Base-by-base conservation (phyloP, 352 stramenopile species). In the Plasmopara muralis region DNA sequence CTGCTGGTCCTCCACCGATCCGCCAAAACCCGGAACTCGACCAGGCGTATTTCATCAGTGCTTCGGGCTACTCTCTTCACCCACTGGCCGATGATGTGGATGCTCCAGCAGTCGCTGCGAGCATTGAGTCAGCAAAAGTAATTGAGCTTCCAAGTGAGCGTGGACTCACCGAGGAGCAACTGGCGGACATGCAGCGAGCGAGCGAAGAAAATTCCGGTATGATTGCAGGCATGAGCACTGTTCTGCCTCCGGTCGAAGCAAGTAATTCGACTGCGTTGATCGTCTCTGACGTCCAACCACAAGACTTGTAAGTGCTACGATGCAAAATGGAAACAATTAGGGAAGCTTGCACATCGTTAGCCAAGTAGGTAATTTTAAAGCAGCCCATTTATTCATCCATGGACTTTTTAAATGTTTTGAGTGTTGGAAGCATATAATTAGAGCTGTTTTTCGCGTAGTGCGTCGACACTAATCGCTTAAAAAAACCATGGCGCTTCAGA, bases 21-120 rank as follows among this genome's bases (percentile, higher is more conserved):
- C 35, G 54, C 43, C 62, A 71, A 56, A 71, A 71, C 25, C 62
- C 62, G 38, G 62, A 71, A 57, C 45, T 64, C 28, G 58, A 61
- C 35, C 58, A 54, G 9, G 51, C 57, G 1, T 67, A 53, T 38
- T 49, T 53, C 25, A 31, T 48, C 14, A 38, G 5, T 25, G 57
- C 52, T 34, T 60, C 57, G 7, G 57, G 58, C 33, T 71, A 68
- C 18, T 64, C 58, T 35, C 57, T 71, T 48, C 50, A 59, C 13
- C 58, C 58, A 20, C 39, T 43, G 10, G 58, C 39, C 2, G 54
- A 67, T 55, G 58, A 68, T 44, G 45, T 65, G 10, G 62, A 71
- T 47, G 42, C 62, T 31, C 58, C 58, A 38, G 58, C 54, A 37
- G 33, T 64, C 31, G 54, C 50, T 48, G 12, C 54, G 33, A 44